These are phyloP conservation scores for Nissolia schottii DNA, from an alignment of 306 rosid genomes.

Conservation along the genomic window DNA sequence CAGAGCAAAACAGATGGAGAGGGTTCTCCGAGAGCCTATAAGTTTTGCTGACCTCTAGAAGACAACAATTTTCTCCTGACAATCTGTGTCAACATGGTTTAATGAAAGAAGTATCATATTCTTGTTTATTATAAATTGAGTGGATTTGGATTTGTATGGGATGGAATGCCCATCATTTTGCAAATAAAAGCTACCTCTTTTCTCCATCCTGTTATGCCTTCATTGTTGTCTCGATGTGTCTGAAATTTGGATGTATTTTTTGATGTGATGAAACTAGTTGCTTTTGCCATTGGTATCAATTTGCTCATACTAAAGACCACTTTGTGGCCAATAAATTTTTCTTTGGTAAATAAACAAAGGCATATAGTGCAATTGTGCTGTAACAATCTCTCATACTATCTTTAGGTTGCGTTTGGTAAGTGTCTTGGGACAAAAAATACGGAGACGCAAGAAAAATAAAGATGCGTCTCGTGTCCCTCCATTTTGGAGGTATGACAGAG, in stretches of 20 bases:
- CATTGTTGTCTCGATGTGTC: neutral
- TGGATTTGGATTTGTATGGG: slow-evolving; percentile 29
- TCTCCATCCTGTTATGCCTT: slow-evolving; percentile 10
- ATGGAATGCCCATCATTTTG: slow-evolving; percentile 55
- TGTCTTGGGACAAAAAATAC: too few species aligned
- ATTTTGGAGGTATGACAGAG: too few species aligned
- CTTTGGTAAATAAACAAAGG: too few species aligned
- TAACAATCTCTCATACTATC: too few species aligned
- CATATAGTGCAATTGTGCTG: too few species aligned
- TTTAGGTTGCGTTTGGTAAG: too few species aligned
- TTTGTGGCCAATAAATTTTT: too few species aligned
- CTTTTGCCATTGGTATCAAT: too few species aligned
- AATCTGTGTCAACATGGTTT: slow-evolving; percentile 22
- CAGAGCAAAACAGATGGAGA: slow-evolving; percentile 88
- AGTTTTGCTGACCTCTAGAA: slow-evolving; percentile 44
- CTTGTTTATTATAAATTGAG: slow-evolving; percentile 34
- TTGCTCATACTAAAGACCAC: neutral
- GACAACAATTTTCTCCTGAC: slow-evolving; percentile 24
- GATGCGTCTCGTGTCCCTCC: too few species aligned
- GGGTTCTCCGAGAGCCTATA: slow-evolving; percentile 76
- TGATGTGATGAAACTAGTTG: too few species aligned
- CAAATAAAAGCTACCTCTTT: slow-evolving; percentile 60
- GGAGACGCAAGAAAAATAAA: too few species aligned
- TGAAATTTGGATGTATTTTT: slow-evolving; percentile 2
- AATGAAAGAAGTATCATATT: slow-evolving; percentile 15